Base-by-base conservation (phyloP, 371 early-diverging fungal genomes). In the Lichtheimia ramosa region DNA sequence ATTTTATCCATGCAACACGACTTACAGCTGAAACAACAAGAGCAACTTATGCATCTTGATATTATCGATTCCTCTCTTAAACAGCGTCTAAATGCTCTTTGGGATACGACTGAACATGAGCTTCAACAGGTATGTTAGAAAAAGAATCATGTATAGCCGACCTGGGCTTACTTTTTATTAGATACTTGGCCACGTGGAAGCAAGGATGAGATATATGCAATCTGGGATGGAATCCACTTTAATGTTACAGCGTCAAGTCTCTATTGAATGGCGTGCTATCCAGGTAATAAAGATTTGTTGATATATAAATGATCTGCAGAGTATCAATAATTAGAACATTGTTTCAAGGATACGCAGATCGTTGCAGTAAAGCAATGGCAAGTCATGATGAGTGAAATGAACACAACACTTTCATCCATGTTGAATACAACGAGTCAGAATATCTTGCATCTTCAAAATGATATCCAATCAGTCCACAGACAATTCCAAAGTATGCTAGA, bases 191-290 rank as follows among this genome's bases (percentile, higher is more conserved):
- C 46, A 46, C 16, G 46, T 46, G 46, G 46, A 46, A 46, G 21
- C n/a, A n/a, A 14, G 46, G 18, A n/a, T 55, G 15, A 39, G 20
- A 23, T 43, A 55, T 18, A 42, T 55, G 41, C 42, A 55, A 21
- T 42, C 56, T 2, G 56, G 46, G 27, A 16, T 55, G 2, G 56
- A 55, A 41, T 41, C 39, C 21, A 43, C 56, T 3, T 20, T 55
- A 23, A 16, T 55, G n/a, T 43, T 43, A 7, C 56, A 55, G 23
- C 42, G 24, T 15, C 42, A 55, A 43, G 41, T 43, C 16, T 25
- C 39, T 15, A 16, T n/a, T 13, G 43, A 21, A 13, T 55, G 56
- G 56, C 14, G 8, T 42, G 28, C n/a, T 23, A 42, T 55, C 16
- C 56, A 43, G 25, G 56, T 55, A 40, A 16, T 16, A 8, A 34